Evolutionary conservation across 108 stramenopile genomes (phyloP).

Genomic region (Skeletonema costatum): DNA sequence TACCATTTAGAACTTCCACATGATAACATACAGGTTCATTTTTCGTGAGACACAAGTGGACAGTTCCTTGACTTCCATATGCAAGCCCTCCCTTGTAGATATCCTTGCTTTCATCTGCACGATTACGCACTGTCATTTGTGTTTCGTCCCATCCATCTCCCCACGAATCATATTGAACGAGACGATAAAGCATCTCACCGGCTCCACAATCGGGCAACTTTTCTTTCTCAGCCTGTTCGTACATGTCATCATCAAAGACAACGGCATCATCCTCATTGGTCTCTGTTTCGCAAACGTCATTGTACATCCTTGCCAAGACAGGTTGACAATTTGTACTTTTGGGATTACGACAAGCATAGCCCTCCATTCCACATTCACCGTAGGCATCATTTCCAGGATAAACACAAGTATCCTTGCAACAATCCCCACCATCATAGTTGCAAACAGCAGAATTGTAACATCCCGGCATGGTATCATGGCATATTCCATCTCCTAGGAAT

Average conservation of each 20-base stretch:
- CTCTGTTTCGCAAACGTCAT: constrained; percentile 34
- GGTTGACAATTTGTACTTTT: constrained; percentile 60
- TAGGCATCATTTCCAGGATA: constrained; percentile 34
- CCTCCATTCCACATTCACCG: constrained; percentile 79
- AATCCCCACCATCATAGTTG: constrained; percentile 89
- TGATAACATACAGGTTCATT: constrained; percentile 67
- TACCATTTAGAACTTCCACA: constrained; percentile 68
- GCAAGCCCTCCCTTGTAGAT: constrained; percentile 68
- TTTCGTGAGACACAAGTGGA: constrained; percentile 74
- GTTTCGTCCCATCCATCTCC: constrained; percentile 92
- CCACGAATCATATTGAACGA: constrained; percentile 82
- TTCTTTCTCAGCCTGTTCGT: constrained; percentile 10
- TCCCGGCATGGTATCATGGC: constrained; percentile 80
- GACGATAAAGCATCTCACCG: constrained; percentile 52
- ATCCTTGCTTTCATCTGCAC: constrained; percentile 1
- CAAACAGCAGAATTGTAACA: constrained; percentile 91
- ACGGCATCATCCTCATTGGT: constrained; percentile 9
- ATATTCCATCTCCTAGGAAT: constrained; percentile 86
- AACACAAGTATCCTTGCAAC: constrained; percentile 81
- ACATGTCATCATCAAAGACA: constrained; percentile 32
- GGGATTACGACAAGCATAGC: constrained; percentile 88
- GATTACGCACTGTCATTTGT: constrained; percentile 42
- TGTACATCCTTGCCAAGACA: constrained; percentile 52
- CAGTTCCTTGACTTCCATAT: constrained; percentile 73
- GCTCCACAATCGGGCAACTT: constrained; percentile 33